These are phyloP conservation scores for Borealophlyctis nickersoniae DNA, from an alignment of 192 early-diverging fungal species.

Conservation along the genomic window DNA sequence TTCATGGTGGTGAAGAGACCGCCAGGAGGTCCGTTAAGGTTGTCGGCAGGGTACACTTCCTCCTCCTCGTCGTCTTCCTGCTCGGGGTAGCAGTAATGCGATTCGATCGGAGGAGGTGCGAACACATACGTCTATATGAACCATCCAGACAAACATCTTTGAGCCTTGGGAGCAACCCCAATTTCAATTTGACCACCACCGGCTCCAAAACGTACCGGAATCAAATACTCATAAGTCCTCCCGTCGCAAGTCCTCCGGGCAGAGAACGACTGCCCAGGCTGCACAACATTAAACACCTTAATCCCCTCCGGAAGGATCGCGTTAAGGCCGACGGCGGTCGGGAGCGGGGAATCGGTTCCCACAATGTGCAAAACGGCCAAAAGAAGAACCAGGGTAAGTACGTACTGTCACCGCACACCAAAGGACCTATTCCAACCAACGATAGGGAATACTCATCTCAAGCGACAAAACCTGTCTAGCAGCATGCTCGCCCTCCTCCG, in stretches of 20 bases:
- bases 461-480: slow-evolving; percentile 91
- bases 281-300: slow-evolving; percentile 25
- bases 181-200: background rate
- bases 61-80: slow-evolving; percentile 31
- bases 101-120: slow-evolving; percentile 43
- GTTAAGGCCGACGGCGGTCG: slow-evolving; percentile 3
- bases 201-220: slow-evolving; percentile 36
- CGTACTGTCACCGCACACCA: slow-evolving; percentile 73
- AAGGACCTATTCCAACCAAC: slow-evolving; percentile 54
- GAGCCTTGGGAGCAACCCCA: background rate
- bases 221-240: slow-evolving; percentile 46
- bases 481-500: slow-evolving; percentile 98
- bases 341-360: slow-evolving; percentile 33
- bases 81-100: slow-evolving; percentile 35
- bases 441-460: slow-evolving; percentile 65
- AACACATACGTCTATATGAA: slow-evolving; percentile 42
- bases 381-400: slow-evolving; percentile 76
- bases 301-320: slow-evolving; percentile 16
- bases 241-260: slow-evolving; percentile 49
- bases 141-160: no score
- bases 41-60: slow-evolving; percentile 21
- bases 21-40: slow-evolving; percentile 28
- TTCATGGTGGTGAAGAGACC: slow-evolving; percentile 41
- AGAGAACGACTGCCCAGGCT: slow-evolving; percentile 34
- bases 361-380: background rate